Evolutionary conservation across 305 asterid species (phyloP).

Genomic region (Solanum hybrid): DNA sequence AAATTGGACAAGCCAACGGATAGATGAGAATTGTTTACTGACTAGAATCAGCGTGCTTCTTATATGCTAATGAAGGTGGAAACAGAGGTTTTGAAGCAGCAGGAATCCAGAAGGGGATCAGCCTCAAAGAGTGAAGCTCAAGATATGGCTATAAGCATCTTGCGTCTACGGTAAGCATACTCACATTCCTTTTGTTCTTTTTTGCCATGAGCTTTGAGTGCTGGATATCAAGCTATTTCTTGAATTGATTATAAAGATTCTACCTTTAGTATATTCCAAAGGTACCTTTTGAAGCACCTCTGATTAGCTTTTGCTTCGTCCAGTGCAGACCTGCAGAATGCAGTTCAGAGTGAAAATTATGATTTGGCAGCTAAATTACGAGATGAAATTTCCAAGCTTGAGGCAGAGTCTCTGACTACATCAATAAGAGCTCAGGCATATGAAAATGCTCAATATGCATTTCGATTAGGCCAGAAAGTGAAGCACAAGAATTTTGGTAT

Average conservation of each 20-base stretch:
- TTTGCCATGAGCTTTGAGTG: not conserved
- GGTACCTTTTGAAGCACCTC: conserved; percentile 5
- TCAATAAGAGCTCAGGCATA: conserved; percentile 69
- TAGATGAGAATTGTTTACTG: not conserved
- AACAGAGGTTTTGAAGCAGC: conserved; percentile 60
- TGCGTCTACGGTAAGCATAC: conserved; percentile 59
- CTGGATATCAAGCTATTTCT: not conserved
- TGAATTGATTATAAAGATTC: not conserved
- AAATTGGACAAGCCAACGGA: not conserved
- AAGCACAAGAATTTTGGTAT: conserved; percentile 80
- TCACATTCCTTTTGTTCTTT: conserved; percentile 8
- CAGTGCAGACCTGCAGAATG: conserved; percentile 92
- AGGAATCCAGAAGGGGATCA: conserved; percentile 67
- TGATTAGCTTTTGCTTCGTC: conserved; percentile 15
- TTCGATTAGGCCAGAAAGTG: conserved; percentile 93
- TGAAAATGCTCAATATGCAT: conserved; percentile 62
- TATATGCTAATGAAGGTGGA: conserved; percentile 59
- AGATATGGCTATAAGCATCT: conserved; percentile 83
- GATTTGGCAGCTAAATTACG: conserved; percentile 76
- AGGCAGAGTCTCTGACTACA: conserved; percentile 77
- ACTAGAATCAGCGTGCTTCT: not conserved
- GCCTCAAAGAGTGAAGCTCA: conserved; percentile 87
- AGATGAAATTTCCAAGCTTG: conserved; percentile 77
- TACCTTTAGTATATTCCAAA: not conserved
- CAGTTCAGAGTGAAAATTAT: conserved; percentile 75